These are phyloP conservation scores for Paecilomyces sp. DNA, from an alignment of 2,329 filamentous ascomycete species.

Conservation along the genomic window DNA sequence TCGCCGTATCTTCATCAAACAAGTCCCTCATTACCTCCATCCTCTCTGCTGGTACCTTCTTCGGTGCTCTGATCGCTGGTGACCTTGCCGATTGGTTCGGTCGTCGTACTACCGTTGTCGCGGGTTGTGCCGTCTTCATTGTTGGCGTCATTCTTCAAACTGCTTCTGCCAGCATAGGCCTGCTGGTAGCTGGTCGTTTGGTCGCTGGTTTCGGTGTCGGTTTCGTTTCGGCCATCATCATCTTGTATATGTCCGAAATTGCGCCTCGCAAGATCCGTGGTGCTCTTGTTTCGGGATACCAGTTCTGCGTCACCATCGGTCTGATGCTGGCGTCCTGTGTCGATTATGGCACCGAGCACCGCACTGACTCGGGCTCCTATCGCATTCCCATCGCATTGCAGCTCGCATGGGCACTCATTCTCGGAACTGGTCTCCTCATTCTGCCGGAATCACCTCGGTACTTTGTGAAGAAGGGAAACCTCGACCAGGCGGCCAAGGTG, in stretches of 20 bases:
- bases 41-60: conserved; percentile 71
- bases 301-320: conserved; percentile 77
- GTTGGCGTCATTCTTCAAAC: conserved; percentile 52
- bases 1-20: conserved; percentile 40
- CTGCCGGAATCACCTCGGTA: conserved; percentile 82
- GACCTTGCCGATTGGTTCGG: conserved; percentile 69
- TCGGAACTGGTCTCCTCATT: conserved; percentile 63
- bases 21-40: conserved; percentile 66
- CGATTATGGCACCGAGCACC: conserved; percentile 62
- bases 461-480: conserved; percentile 70
- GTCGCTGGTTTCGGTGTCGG: conserved; percentile 69
- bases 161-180: conserved; percentile 51
- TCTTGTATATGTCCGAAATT: conserved; percentile 77
- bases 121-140: conserved; percentile 55
- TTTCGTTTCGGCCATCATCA: conserved; percentile 45
- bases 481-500: conserved; percentile 56
- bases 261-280: conserved; percentile 61
- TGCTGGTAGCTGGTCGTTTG: conserved; percentile 65
- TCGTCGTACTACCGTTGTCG: conserved; percentile 57
- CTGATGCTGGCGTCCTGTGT: conserved; percentile 68
- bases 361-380: conserved; percentile 59
- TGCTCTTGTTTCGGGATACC: conserved; percentile 72
- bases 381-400: conserved; percentile 76
- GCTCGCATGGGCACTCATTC: conserved; percentile 71
- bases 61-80: conserved; percentile 69